Base-by-base conservation (phyloP, 805 yeast species). In the Saturnispora zaruensis region DNA sequence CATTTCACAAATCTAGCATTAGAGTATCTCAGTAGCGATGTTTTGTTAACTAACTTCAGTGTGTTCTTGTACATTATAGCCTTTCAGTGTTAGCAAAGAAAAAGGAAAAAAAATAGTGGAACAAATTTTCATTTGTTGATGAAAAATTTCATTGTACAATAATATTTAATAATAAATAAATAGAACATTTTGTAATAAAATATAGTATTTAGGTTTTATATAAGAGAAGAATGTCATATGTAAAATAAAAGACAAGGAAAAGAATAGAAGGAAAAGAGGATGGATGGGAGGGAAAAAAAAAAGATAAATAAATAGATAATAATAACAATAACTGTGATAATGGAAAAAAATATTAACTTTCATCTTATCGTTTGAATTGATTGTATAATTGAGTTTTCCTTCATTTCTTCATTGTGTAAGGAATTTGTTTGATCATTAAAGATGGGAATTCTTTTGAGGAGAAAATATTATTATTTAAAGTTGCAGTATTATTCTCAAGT, bases 171-270 rank as follows among this genome's bases (percentile, higher is more conserved):
- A 38, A 30, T 38, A 21, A 34, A 34, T 34, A 34, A 38, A 38
- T 38, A 38, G 32, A 38, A 40, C 23, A 45, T 30, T 37, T 45
- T 44, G 34, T 34, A 38, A 45, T 44, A 44, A 45, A 45, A 45
- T 45, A 45, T 45, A 34, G 37, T 45, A 45, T 25, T 37, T 38
- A 36, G 28, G 24, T 23, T 23, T 41, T 34, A 45, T 45, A 34
- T 34, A 36, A 34, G 26, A 32, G 25, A n/a, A 28, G 40, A 38
- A 38, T 38, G 42, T 38, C 42, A 38, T 38, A 38, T 38, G 28
- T 21, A 38, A 20, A 28, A 28, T 28, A 28, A 28, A 28, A 38
- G 42, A 38, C 24, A 36, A 36, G 42, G 42, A 45, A 21, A 37
- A 45, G n/a, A 30, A 30, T 16, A 43, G 20, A 28, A 45, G 43